phyloP scores from a whole-genome alignment of 2,329 filamentous ascomycete species.

The Pseudogymnoascus sp. region DNA sequence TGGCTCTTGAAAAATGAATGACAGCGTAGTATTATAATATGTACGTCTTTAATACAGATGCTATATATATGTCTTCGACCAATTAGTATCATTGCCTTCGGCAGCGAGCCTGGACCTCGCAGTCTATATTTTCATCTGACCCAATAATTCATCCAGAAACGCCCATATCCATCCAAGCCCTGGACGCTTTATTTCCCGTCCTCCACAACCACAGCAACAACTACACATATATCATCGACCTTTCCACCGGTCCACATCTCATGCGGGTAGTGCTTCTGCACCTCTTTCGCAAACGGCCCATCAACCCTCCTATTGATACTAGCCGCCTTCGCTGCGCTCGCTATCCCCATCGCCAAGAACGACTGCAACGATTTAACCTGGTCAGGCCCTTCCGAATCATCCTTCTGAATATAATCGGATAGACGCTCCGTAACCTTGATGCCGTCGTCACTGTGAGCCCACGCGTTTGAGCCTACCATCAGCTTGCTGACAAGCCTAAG shows the following conservation, averaged over 20 bases:
- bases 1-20: not conserved
- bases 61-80: not conserved
- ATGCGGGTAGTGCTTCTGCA: slow-evolving; percentile 76
- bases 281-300: slow-evolving; percentile 91
- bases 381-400: slow-evolving; percentile 29
- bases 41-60: not conserved
- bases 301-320: slow-evolving; percentile 76
- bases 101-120: not conserved
- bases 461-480: slow-evolving; percentile 70
- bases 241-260: slow-evolving; percentile 91
- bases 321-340: slow-evolving; percentile 74
- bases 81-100: not conserved
- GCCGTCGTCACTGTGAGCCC: slow-evolving; percentile 57
- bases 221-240: slow-evolving; percentile 87
- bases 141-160: not conserved
- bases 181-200: slow-evolving; percentile 32
- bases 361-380: slow-evolving; percentile 60
- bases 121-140: slow-evolving; percentile 5
- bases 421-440: slow-evolving; percentile 59
- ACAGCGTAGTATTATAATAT: not conserved
- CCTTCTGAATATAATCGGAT: slow-evolving; percentile 42
- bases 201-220: slow-evolving; percentile 72
- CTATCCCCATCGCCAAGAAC: slow-evolving; percentile 70
- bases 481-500: slow-evolving; percentile 68
- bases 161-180: slow-evolving; percentile 6